Evolutionary conservation across 495 filamentous ascomycete genomes (phyloP).

Genomic region (Xylaria intraflava): DNA sequence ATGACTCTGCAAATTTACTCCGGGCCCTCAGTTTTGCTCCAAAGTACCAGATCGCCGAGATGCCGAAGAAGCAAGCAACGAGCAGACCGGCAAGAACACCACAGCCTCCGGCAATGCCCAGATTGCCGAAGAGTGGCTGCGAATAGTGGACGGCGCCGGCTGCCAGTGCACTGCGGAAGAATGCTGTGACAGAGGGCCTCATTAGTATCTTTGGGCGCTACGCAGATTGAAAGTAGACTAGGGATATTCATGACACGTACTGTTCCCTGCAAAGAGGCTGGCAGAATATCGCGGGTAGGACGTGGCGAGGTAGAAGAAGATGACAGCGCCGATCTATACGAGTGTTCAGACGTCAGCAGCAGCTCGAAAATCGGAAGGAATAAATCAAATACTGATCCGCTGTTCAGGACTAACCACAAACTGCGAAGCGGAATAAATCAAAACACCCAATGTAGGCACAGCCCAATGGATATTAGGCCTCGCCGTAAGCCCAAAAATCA

Average conservation of each 20-base stretch:
- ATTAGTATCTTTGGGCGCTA: too few relatives aligned
- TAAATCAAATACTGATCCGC: too few relatives aligned
- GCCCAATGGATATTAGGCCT: slow-evolving; percentile 55
- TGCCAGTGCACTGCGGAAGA: slow-evolving; percentile 50
- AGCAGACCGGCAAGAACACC: slow-evolving; percentile 52
- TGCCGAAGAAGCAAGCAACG: slow-evolving; percentile 49
- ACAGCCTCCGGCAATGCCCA: slow-evolving; percentile 51
- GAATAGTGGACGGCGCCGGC: slow-evolving; percentile 53
- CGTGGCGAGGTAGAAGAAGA: slow-evolving; percentile 59
- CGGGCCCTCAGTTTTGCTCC: slow-evolving; percentile 43
- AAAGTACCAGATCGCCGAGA: slow-evolving; percentile 48
- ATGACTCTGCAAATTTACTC: slow-evolving; percentile 46
- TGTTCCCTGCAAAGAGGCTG: slow-evolving; percentile 56
- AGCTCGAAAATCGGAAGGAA: too few relatives aligned
- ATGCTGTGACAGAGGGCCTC: too few relatives aligned
- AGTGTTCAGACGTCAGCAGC: too few relatives aligned
- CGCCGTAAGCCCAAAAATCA: slow-evolving; percentile 59
- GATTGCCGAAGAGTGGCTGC: slow-evolving; percentile 49
- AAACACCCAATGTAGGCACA: slow-evolving; percentile 52
- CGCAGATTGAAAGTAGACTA: too few relatives aligned
- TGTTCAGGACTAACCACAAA: too few relatives aligned
- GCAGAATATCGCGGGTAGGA: slow-evolving; percentile 59
- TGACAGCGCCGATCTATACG: too few relatives aligned
- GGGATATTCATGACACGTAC: too few relatives aligned
- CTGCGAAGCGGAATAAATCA: slow-evolving; percentile 44